These are phyloP conservation scores for Salix caprea DNA, from an alignment of 345 rosid species.

Conservation along the genomic window DNA sequence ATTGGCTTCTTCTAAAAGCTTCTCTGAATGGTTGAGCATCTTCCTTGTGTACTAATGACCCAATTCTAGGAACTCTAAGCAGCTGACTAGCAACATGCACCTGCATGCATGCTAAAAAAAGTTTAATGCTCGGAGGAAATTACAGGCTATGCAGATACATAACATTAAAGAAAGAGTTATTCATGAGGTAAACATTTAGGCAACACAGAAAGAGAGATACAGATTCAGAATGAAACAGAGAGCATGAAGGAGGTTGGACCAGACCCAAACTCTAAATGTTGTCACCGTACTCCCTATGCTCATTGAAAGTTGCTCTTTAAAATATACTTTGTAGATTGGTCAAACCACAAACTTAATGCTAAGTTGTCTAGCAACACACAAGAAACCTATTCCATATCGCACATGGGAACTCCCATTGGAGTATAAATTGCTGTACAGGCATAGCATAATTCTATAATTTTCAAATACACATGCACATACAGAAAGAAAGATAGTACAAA, in stretches of 20 bases:
- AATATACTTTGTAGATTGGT: neutral
- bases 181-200: neutral
- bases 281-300: neutral
- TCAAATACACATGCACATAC: neutral
- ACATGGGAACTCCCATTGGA: neutral
- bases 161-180: slow-evolving; percentile 1
- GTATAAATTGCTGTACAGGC: neutral
- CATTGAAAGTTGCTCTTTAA: neutral
- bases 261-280: too few relatives aligned
- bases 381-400: neutral
- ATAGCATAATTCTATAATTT: too few relatives aligned
- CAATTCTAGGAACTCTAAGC: slow-evolving; percentile 38
- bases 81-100: slow-evolving; percentile 42
- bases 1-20: slow-evolving; percentile 25
- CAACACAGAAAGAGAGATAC: neutral
- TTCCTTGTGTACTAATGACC: slow-evolving; percentile 23
- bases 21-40: slow-evolving; percentile 25
- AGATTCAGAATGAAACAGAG: neutral
- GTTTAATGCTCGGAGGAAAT: slow-evolving; percentile 56
- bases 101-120: slow-evolving; percentile 75
- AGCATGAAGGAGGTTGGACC: neutral
- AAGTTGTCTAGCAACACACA: neutral
- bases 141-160: slow-evolving; percentile 10
- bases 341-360: neutral
- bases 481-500: neutral